phyloP scores from a whole-genome alignment of 805 yeast genomes.

The Kuraishia floccosa region DNA sequence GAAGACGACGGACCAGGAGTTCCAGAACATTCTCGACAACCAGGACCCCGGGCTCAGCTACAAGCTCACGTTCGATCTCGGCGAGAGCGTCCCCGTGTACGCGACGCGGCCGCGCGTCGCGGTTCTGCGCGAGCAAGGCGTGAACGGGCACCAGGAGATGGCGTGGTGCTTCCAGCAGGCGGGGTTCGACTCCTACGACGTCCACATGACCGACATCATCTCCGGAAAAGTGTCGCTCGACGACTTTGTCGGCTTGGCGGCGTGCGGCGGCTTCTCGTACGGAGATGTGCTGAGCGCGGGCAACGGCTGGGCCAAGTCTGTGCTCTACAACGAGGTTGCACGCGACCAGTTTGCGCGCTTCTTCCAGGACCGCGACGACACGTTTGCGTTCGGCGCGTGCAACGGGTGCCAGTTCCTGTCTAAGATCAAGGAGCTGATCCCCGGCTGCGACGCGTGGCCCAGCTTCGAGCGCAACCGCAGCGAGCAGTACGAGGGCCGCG shows the following conservation, averaged over 20 bases:
- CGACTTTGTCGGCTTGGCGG: slow-evolving; percentile 87
- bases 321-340: slow-evolving; percentile 69
- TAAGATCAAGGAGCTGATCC: slow-evolving; percentile 74
- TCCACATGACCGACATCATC: slow-evolving; percentile 90
- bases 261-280: slow-evolving; percentile 98
- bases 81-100: slow-evolving; percentile 32
- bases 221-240: slow-evolving; percentile 60
- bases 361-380: slow-evolving; percentile 79
- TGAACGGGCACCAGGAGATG: slow-evolving; percentile 97
- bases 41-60: slow-evolving; percentile 83
- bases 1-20: slow-evolving; percentile 79
- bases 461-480: slow-evolving; percentile 81
- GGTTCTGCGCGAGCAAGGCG: slow-evolving; percentile 96
- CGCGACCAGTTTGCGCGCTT: slow-evolving; percentile 68
- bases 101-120: slow-evolving; percentile 76
- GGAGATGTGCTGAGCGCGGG: slow-evolving; percentile 99
- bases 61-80: slow-evolving; percentile 60
- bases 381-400: slow-evolving; percentile 97
- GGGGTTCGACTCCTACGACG: slow-evolving; percentile 89
- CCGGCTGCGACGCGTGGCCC: slow-evolving; percentile 96
- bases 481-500: slow-evolving; percentile 96
- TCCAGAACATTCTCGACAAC: slow-evolving; percentile 61
- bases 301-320: slow-evolving; percentile 98
- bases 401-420: slow-evolving; percentile 97
- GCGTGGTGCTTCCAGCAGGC: slow-evolving; percentile 94